These are phyloP conservation scores for Saccharomycopsis javanensis DNA, from an alignment of 805 yeast species.

Conservation along the genomic window DNA sequence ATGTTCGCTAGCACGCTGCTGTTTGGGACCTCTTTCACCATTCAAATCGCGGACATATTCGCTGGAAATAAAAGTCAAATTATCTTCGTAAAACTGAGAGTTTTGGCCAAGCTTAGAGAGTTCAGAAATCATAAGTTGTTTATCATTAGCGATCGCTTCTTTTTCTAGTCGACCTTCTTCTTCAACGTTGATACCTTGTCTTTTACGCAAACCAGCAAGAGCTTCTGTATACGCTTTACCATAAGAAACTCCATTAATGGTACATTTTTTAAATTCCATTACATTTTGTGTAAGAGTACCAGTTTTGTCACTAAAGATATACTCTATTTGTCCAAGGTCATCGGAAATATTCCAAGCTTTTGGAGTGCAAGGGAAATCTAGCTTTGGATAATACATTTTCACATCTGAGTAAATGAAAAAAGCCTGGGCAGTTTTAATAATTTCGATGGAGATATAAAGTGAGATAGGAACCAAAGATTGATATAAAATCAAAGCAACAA, in stretches of 20 bases:
- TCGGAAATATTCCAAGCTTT: constrained; percentile 81
- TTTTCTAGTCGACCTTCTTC: constrained; percentile 45
- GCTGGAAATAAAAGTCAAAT: constrained; percentile 59
- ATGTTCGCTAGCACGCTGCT: constrained; percentile 53
- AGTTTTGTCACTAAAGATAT: constrained; percentile 85
- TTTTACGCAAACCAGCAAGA: constrained; percentile 62
- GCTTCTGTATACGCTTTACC: constrained; percentile 83
- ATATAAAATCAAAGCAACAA: constrained; percentile 66
- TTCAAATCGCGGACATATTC: constrained; percentile 54
- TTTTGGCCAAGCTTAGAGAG: constrained; percentile 32
- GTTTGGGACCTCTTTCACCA: constrained; percentile 41
- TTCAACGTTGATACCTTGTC: constrained; percentile 70
- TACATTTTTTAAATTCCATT: constrained; percentile 78
- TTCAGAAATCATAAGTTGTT: constrained; percentile 44
- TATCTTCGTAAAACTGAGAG: constrained; percentile 41
- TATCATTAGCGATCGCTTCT: constrained; percentile 47
- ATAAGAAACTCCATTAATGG: constrained; percentile 62
- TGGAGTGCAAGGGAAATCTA: constrained; percentile 78
- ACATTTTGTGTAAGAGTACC: constrained; percentile 97
- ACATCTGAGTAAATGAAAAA: constrained; percentile 71
- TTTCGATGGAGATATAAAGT: constrained; percentile 70
- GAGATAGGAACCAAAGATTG: constrained; percentile 80
- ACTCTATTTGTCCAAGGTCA: constrained; percentile 79
- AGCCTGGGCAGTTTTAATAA: constrained; percentile 75
- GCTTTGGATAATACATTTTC: constrained; percentile 52